These are phyloP conservation scores for Colletotrichum orchidophilum DNA, from an alignment of 2,329 filamentous ascomycete species.

Conservation along the genomic window DNA sequence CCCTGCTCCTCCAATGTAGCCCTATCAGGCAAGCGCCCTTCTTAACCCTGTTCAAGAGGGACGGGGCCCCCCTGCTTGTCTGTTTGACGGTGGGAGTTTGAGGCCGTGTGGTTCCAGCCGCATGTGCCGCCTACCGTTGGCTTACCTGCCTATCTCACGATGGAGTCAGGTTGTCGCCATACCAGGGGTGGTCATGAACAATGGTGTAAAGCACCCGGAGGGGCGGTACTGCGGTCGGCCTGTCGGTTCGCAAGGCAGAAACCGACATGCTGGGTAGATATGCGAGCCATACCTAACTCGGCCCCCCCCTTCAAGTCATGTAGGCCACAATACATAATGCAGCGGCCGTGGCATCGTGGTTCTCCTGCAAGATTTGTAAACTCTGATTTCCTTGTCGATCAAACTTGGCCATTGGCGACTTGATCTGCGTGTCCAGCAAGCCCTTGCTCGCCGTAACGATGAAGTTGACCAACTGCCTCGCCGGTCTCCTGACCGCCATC, in stretches of 20 bases:
- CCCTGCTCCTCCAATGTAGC: slow-evolving; percentile 1
- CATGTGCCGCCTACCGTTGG: neutral
- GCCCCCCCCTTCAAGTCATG: slow-evolving; percentile 6
- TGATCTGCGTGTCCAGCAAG: neutral
- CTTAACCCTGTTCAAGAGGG: slow-evolving; percentile 11
- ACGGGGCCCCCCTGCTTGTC: neutral
- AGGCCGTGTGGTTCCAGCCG: neutral
- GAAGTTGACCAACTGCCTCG: slow-evolving; percentile 10
- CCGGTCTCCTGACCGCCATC: slow-evolving; percentile 19
- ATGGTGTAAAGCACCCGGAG: slow-evolving; percentile 7
- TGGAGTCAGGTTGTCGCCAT: slow-evolving; percentile 16
- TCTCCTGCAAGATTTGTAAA: neutral
- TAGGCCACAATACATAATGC: slow-evolving; percentile 26
- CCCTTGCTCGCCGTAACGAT: slow-evolving; percentile 9
- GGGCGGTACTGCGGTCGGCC: neutral
- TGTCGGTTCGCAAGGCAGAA: slow-evolving; percentile 12
- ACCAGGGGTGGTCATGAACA: neutral
- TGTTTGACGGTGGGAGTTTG: slow-evolving; percentile 10
- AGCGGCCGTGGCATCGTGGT: neutral
- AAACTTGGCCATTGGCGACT: slow-evolving; percentile 5
- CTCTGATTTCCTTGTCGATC: neutral
- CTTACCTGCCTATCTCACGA: slow-evolving; percentile 12
- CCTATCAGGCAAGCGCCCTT: slow-evolving; percentile 30
- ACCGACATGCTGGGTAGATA: neutral
- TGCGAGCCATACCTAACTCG: neutral